phyloP scores from a whole-genome alignment of 2,329 filamentous ascomycete species.

The Neophaeococcomyces mojaviensis region DNA sequence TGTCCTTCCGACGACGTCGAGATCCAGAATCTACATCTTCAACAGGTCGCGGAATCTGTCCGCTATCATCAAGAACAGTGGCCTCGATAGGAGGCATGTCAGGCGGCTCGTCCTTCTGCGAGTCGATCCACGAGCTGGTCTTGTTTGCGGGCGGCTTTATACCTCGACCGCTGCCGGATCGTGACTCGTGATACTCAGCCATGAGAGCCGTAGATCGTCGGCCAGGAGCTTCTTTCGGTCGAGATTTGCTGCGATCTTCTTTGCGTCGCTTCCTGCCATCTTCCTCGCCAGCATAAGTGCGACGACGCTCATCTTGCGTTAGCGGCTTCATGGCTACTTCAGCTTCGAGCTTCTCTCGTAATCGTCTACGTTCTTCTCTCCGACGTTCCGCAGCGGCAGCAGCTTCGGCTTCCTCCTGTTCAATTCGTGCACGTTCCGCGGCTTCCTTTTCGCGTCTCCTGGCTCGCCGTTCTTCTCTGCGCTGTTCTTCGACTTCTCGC shows the following conservation, averaged over 20 bases:
- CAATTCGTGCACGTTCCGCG: slow-evolving; percentile 24
- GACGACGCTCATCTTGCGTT: slow-evolving; percentile 27
- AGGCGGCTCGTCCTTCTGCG: slow-evolving; percentile 40
- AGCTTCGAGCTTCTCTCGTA: slow-evolving; percentile 21
- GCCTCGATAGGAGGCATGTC: slow-evolving; percentile 40
- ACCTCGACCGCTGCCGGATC: slow-evolving; percentile 24
- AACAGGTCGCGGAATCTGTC: slow-evolving; percentile 23
- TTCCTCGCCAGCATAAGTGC: slow-evolving; percentile 26
- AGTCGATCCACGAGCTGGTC: slow-evolving; percentile 44
- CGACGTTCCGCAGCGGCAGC: slow-evolving; percentile 32
- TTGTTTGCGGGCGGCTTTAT: slow-evolving; percentile 32
- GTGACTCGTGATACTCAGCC: slow-evolving; percentile 29
- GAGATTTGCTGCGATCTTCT: slow-evolving; percentile 27
- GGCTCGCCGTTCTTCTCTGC: slow-evolving; percentile 52
- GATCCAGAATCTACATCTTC: slow-evolving; percentile 16
- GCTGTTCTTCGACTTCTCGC: slow-evolving; percentile 49
- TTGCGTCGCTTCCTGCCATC: slow-evolving; percentile 16
- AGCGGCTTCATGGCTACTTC: slow-evolving; percentile 14
- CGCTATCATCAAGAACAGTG: slow-evolving; percentile 36
- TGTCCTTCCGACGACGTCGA: slow-evolving; percentile 33
- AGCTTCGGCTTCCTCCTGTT: slow-evolving; percentile 27
- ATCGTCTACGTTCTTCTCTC: slow-evolving; percentile 27
- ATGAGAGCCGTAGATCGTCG: slow-evolving; percentile 21
- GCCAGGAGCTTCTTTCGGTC: slow-evolving; percentile 31
- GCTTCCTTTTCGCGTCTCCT: slow-evolving; percentile 36